These are phyloP conservation scores for Periconia sp. DNA, from an alignment of 2,329 filamentous ascomycete genomes.

Conservation along the genomic window DNA sequence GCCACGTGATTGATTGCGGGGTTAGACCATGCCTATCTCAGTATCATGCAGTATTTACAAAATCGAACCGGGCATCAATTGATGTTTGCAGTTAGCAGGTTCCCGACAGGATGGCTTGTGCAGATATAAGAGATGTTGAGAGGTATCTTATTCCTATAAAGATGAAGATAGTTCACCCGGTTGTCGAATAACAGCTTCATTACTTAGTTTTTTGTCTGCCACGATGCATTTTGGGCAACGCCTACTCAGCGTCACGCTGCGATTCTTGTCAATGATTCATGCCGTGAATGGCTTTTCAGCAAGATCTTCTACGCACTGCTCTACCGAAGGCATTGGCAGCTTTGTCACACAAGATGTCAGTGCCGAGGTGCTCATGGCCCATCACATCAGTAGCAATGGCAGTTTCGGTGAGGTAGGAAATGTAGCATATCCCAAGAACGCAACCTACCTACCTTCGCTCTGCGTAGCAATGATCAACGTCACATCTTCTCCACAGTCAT, in stretches of 20 bases:
- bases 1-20: too few species aligned
- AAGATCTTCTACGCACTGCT: neutral
- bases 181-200: too few species aligned
- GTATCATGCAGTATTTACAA: too few species aligned
- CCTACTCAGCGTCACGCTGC: neutral
- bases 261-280: neutral
- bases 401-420: slow-evolving; percentile 33
- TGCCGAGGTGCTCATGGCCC: neutral
- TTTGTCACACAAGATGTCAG: neutral
- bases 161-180: too few species aligned
- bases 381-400: slow-evolving; percentile 20
- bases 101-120: too few species aligned
- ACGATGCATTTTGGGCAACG: neutral
- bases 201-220: too few species aligned
- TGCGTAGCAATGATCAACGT: slow-evolving; percentile 30
- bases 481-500: slow-evolving; percentile 20
- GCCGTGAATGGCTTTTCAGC: too few species aligned
- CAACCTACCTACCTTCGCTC: slow-evolving; percentile 26
- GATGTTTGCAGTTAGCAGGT: too few species aligned
- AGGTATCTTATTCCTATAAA: too few species aligned
- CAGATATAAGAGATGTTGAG: too few species aligned
- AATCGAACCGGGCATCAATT: too few species aligned
- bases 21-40: too few species aligned
- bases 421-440: slow-evolving; percentile 39
- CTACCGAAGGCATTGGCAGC: neutral